Conservation (phyloP, 495 filamentous ascomycete genomes). For the Durotheca rogersii region DNA sequence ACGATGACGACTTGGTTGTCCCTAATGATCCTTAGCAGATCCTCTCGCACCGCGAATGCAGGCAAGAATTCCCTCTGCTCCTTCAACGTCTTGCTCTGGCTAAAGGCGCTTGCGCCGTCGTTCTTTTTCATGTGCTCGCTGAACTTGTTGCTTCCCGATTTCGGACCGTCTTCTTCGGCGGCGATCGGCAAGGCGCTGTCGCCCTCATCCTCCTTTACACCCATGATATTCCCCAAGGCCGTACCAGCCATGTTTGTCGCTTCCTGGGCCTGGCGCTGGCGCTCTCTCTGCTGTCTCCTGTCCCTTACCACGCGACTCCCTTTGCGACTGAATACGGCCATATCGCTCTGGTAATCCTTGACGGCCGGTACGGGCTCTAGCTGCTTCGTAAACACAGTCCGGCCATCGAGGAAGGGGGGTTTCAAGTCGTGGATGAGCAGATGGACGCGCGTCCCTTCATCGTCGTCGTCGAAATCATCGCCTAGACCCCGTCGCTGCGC, state of each 20-base stretch:
- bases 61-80: slow-evolving; percentile 95
- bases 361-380: slow-evolving; percentile 93
- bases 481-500: slow-evolving; percentile 84
- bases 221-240: slow-evolving; percentile 89
- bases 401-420: slow-evolving; percentile 93
- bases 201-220: slow-evolving; percentile 90
- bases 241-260: slow-evolving; percentile 94
- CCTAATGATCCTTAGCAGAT: slow-evolving; percentile 88
- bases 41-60: slow-evolving; percentile 95
- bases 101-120: slow-evolving; percentile 87
- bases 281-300: slow-evolving; percentile 84
- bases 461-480: slow-evolving; percentile 82
- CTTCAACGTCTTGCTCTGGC: slow-evolving; percentile 82
- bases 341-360: slow-evolving; percentile 92
- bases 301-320: slow-evolving; percentile 93
- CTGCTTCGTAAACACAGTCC: slow-evolving; percentile 95
- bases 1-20: slow-evolving; percentile 98
- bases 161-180: slow-evolving; percentile 64
- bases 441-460: slow-evolving; percentile 88
- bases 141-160: slow-evolving; percentile 68
- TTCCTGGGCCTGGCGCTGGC: slow-evolving; percentile 92
- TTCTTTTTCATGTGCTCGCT: slow-evolving; percentile 85
- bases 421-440: slow-evolving; percentile 90
- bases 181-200: slow-evolving; percentile 80
- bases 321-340: slow-evolving; percentile 97